Conservation (phyloP, 2,329 filamentous ascomycete genomes). For the Sphaceloma murrayae region DNA sequence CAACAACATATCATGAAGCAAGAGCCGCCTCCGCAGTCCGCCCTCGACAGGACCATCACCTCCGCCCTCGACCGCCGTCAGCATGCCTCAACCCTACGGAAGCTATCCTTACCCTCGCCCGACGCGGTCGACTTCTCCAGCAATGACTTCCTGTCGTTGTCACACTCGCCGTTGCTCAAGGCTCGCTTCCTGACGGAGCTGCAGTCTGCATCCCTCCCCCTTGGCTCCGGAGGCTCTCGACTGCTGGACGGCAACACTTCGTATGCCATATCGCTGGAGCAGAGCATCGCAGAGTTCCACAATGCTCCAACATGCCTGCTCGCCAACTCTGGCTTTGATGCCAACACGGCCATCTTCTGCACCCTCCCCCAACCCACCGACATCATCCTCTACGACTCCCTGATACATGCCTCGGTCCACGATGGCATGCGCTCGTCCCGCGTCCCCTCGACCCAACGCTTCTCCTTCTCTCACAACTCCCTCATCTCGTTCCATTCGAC, state of each 20-base stretch:
- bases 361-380: slow-evolving; percentile 40
- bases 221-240: slow-evolving; percentile 51
- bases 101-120: slow-evolving; percentile 37
- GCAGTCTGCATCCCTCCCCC: slow-evolving; percentile 29
- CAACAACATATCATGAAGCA: not conserved
- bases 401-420: slow-evolving; percentile 58
- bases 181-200: slow-evolving; percentile 42
- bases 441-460: slow-evolving; percentile 17
- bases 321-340: slow-evolving; percentile 48
- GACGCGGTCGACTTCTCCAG: slow-evolving; percentile 50
- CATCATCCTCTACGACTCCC: slow-evolving; percentile 59
- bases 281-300: slow-evolving; percentile 51
- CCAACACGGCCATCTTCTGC: slow-evolving; percentile 40
- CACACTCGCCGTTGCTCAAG: slow-evolving; percentile 39
- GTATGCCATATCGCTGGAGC: slow-evolving; percentile 52
- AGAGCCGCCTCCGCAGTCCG: slow-evolving; percentile 1
- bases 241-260: slow-evolving; percentile 55
- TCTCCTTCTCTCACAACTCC: slow-evolving; percentile 49
- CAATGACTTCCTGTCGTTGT: slow-evolving; percentile 56
- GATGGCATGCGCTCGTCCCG: slow-evolving; percentile 16
- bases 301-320: slow-evolving; percentile 48
- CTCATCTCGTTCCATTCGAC: slow-evolving; percentile 30
- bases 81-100: slow-evolving; percentile 37
- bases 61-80: slow-evolving; percentile 32
- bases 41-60: slow-evolving; percentile 23